A percentile compares a stretch with the other conserved stretches of the same genome.
phyloP scores from a whole-genome alignment of 495 filamentous ascomycete species.

The Penicillium odoratum region DNA sequence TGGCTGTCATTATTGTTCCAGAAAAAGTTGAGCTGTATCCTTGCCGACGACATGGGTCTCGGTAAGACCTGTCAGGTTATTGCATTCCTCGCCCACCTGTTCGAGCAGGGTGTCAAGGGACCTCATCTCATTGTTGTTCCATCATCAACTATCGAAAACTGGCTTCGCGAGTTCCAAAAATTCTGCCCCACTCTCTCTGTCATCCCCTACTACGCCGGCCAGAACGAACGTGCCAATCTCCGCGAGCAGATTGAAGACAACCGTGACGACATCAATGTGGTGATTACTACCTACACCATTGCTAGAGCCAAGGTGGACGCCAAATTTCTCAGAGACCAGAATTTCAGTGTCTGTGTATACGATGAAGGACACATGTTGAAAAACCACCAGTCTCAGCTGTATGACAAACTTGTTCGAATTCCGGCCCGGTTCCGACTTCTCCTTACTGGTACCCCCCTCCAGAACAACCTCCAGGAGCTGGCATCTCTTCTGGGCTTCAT shows the following conservation, averaged over 20 bases:
- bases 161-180: conserved; percentile 83
- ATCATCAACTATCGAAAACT: conserved; percentile 90
- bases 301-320: conserved; percentile 64
- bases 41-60: conserved; percentile 97
- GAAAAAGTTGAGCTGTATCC: conserved; percentile 76
- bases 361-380: conserved; percentile 93
- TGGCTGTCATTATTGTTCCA: conserved; percentile 84
- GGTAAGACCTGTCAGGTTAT: conserved; percentile 98
- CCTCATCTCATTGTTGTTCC: conserved; percentile 90
- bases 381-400: conserved; percentile 77
- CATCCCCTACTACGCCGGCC: conserved; percentile 76
- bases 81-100: conserved; percentile 81
- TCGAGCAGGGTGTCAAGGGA: conserved; percentile 64
- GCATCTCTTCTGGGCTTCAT: conserved; percentile 88
- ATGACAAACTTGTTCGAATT: conserved; percentile 77
- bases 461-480: conserved; percentile 94
- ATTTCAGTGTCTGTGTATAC: conserved; percentile 71
- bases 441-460: conserved; percentile 89
- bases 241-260: conserved; percentile 64
- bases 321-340: conserved; percentile 65
- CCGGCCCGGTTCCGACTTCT: conserved; percentile 76
- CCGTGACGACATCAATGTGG: conserved; percentile 69
- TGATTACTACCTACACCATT: conserved; percentile 88
- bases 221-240: conserved; percentile 62
- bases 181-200: conserved; percentile 79